Evolutionary conservation across 495 filamentous ascomycete species (phyloP), one percentile per base, ranked within the genome.

Genomic region (Parathielavia hyrcaniae): DNA sequence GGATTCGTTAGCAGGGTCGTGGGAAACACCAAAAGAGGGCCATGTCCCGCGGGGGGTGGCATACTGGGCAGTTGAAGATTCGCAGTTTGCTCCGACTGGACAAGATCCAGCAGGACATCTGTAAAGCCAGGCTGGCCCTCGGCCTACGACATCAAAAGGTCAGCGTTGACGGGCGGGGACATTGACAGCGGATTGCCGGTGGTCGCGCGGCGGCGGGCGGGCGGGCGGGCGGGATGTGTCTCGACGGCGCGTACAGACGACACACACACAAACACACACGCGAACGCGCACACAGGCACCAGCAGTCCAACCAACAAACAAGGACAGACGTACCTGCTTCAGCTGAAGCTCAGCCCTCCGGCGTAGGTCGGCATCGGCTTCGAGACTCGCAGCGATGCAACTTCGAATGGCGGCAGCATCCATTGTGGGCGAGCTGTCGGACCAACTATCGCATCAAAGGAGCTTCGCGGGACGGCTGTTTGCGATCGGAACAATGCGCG

Each of bases 81-180:
- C 67, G 83, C 80, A 62, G 95, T 86, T 73, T 89, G 86, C 72
- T 98, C 95, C 43, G 81, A 80, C 71, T 91, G 86, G 61, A 97
- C 74, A 69, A 98, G 90, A 73, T 96, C 88, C 59, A 97, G 76
- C 53, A 98, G 83, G 58, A 88, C 88, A 72, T 95, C 90, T 66
- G 86, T 86, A 74, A 98, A 97, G 47, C 89, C 89, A 53, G 89
- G 81, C 69, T 91, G 86, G 43, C 85, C 84, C 73, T 98, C 95
- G 70, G 92, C 95, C 93, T 98, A 64, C 53, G 16, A 30, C 38
- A 50, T 38, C 19, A 67, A 20, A 30, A 34, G 40, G 53, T 46
- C 52, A 65, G 62, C 43, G 55, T n/a, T 17, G 48, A 39, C 35
- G 55, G 50, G 16, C 58, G 57, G 57, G 50, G 50, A 23, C 35